Base-by-base conservation (phyloP, 2,329 filamentous ascomycete species). In the Monilinia vaccinii-corymbosi region DNA sequence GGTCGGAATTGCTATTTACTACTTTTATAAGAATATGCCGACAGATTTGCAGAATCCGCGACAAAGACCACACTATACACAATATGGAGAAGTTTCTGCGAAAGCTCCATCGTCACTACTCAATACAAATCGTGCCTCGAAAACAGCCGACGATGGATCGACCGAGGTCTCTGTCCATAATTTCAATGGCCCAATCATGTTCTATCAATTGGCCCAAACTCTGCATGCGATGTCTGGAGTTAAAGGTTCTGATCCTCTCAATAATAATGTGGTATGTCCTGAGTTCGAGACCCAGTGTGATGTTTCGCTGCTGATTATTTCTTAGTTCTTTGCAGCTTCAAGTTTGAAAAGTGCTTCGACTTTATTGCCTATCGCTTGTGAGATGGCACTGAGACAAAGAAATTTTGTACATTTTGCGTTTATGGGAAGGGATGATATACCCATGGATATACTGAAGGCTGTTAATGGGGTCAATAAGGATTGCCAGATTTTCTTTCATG, bases 361-460 rank as follows among this genome's bases (percentile, higher is more conserved):
- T 36, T 72, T 97, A 57, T 76, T 96, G 36, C 91, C 91, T 0
- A 78, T 96, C 70, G 90, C 92, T 7, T 97, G 94, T 73, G 83
- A 89, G 67, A 97, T 97, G 92, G 86, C 85, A 8, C 73, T 73
- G 25, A 80, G 85, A 72, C 79, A 81, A 60, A 78, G 81, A 61
- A 96, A 84, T 69, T 80, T 84, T 63, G 91, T 97, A 10, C 93
- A 97, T 71, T 87, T 96, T 70, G 87, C 83, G 0, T 74, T 97
- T 4, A 81, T 95, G 75, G 87, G 91, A 53, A 81, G 87, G 61
- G 87, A 85, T 62, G 81, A 86, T 14, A 81, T 96, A 55, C 76
- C 82, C 0, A 73, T 95, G 55, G 79, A 85, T 16, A 82, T 88
- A 38, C 77, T 97, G 36, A 79, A 86, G 66, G 78, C 83, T 56